Conservation (phyloP, 164 flowering plant species). For the Chimonanthus praecox region DNA sequence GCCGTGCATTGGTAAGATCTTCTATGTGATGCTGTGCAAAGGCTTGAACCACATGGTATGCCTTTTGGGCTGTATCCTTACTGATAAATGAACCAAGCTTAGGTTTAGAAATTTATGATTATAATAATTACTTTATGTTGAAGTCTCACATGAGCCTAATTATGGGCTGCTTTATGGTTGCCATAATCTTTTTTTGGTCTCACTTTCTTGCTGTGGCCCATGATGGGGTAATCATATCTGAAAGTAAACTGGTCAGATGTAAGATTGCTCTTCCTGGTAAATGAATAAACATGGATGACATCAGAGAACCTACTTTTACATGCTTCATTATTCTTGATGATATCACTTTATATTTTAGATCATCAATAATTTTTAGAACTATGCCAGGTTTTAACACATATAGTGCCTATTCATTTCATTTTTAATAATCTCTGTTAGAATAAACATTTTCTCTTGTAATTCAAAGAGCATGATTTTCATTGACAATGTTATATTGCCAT, state of each 20-base stretch:
- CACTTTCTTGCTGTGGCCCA: background rate
- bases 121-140: background rate
- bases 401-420: background rate
- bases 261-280: background rate
- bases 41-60: background rate
- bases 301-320: background rate
- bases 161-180: background rate
- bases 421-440: background rate
- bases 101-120: no score
- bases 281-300: no score
- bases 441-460: background rate
- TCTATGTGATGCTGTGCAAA: background rate
- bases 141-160: background rate
- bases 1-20: constrained; percentile 75
- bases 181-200: background rate
- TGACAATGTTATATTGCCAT: background rate
- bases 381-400: background rate
- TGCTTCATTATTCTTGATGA: background rate
- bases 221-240: background rate
- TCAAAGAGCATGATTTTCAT: background rate
- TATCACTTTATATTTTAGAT: no score
- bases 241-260: background rate
- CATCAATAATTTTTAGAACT: background rate
- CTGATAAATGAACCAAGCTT: background rate
- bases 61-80: background rate